Conservation (phyloP, 306 rosid species). For the Dicorynia guianensis region DNA sequence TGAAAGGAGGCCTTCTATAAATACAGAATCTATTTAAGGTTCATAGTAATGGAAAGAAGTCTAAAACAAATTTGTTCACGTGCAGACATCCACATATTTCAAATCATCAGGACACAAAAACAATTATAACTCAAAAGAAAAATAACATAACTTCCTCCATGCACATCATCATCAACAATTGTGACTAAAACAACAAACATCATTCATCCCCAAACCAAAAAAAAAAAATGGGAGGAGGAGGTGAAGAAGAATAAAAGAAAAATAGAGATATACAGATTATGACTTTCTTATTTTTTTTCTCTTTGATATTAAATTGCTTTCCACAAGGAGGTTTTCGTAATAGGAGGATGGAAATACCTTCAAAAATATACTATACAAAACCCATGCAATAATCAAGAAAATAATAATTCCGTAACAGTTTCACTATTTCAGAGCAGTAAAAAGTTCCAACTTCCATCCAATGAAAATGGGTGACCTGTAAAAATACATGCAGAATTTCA, state of each 20-base stretch:
- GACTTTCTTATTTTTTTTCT: neutral
- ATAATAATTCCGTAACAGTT: conserved; percentile 3
- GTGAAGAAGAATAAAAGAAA: conserved; percentile 3
- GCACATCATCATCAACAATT: conserved; percentile 15
- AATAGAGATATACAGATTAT: neutral
- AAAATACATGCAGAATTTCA: conserved; percentile 6
- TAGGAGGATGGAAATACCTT: conserved; percentile 21
- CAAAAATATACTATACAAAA: conserved; percentile 5
- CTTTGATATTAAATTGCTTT: conserved; percentile 1
- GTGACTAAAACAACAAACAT: too few species aligned
- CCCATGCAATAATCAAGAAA: conserved; percentile 23
- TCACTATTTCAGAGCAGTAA: conserved; percentile 21
- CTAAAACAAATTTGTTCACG: neutral
- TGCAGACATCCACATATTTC: neutral
- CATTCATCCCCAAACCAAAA: too few species aligned
- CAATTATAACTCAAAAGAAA: neutral
- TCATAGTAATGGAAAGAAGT: neutral
- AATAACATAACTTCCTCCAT: conserved; percentile 27
- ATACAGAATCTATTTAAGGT: neutral
- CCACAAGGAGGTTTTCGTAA: conserved; percentile 9
- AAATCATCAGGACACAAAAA: neutral
- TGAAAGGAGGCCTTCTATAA: conserved; percentile 14
- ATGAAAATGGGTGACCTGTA: conserved; percentile 3
- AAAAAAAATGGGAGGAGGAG: too few species aligned
- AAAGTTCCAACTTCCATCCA: neutral